Evolutionary conservation across 768 basidiomycete genomes (phyloP).

Genomic region (Pluteus cervinus): DNA sequence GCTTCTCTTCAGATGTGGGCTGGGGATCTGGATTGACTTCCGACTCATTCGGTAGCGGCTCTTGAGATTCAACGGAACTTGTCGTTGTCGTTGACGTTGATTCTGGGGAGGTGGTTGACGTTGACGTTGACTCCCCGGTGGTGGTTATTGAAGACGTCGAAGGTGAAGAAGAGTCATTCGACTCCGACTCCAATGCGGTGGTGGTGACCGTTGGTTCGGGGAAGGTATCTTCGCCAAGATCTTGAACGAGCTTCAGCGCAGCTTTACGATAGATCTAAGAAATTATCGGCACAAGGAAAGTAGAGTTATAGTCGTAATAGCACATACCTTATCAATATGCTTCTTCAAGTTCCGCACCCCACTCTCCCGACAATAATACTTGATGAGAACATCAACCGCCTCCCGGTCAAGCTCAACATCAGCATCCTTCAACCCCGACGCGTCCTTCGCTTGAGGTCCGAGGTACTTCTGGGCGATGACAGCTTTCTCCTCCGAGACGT

Average conservation of each 20-base stretch:
- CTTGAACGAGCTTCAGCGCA: constrained; percentile 84
- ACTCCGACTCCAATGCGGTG: constrained; percentile 4
- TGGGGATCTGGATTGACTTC: constrained; percentile 9
- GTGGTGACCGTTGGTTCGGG: constrained; percentile 50
- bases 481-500: constrained; percentile 90
- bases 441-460: constrained; percentile 89
- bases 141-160: background rate
- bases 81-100: constrained; percentile 9
- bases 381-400: constrained; percentile 84
- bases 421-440: constrained; percentile 78
- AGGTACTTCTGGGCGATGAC: constrained; percentile 86
- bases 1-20: constrained; percentile 31
- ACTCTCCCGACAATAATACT: constrained; percentile 96
- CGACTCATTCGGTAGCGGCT: constrained; percentile 12
- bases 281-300: background rate
- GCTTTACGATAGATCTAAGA: constrained; percentile 92
- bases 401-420: constrained; percentile 74
- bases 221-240: constrained; percentile 81
- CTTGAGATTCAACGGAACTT: constrained; percentile 14
- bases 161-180: background rate
- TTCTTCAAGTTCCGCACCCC: constrained; percentile 97
- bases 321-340: constrained; percentile 88
- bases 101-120: constrained; percentile 1
- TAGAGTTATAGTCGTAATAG: background rate
- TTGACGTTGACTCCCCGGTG: background rate